Evolutionary conservation across 164 flowering plant genomes (phyloP), one percentile per base, ranked within the genome.

Genomic region (Aristolochia contorta): DNA sequence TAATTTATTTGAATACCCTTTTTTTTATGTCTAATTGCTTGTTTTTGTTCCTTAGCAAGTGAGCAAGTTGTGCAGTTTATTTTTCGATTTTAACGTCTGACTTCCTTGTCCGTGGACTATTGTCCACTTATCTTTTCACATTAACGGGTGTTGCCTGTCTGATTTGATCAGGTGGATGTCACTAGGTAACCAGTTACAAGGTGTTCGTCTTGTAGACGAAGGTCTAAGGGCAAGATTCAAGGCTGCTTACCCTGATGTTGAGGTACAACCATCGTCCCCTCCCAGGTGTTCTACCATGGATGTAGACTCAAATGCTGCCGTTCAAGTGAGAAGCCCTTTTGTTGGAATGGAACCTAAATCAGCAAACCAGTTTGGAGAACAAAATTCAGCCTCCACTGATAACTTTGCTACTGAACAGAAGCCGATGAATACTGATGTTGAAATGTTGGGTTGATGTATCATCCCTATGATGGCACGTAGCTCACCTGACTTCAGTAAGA

Each of bases 221-320:
- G 99, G 99, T 47, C 76, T 94, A 43, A 70, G 96, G 20, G 97
- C 96, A 54, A 78, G 99, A 65, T 94, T 88, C 63, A 94, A 87
- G 78, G 99, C 99, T 69, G 97, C 97, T 19, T 94, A 94, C 67
- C 95, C 99, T 47, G 96, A 94, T 37, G 85, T 90, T 56, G 95
- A 83, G 76, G 91, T 94, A 58, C 90, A 91, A 61, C 99, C 99
- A 0, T 12, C 82, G 32, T 89, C 99, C 25, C 96, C 99, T 47
- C 97, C 95, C 0, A 77, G 93, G 72, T 62, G 77, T 53, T 79
- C 89, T 50, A 77, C 85, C 58, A 86, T 84, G 89, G 99, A 93
- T 48, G 60, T 80, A 21, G 94, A 89, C 59, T 57, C 86, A 6
- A 69, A 46, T 63, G 62, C 78, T 66, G 46, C 52, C 10, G 51